Base-by-base conservation (phyloP, 345 rosid genomes). In the Acer negundo region DNA sequence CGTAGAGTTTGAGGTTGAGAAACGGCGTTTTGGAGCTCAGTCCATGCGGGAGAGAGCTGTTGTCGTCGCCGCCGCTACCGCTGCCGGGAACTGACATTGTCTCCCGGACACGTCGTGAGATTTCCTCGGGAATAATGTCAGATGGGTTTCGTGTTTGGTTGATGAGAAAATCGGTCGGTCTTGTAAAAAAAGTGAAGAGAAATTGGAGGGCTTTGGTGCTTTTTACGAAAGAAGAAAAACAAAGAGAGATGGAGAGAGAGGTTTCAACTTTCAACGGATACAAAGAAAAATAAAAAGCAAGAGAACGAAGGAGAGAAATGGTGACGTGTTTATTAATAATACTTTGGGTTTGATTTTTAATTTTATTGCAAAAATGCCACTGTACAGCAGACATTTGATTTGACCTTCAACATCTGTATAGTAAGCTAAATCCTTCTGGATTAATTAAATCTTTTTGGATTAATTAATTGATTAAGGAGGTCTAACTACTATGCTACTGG, bases 1-100 rank as follows among this genome's bases (percentile, higher is more conserved):
- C 72, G 82, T 90, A 88, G 59, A 92, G 86, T 47, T 86, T 91
- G 28, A 94, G 84, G 6, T 82, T 82, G 61, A 93, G 84, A 71
- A 96, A 62, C 19, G 87, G 64, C 6, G 92, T 75, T 70, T 82
- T 85, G 3, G 91, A 80, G 49, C 85, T 62, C 23, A 83, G 72
- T 53, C 84, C 87, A 59, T 84, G 85, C 23, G 79, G 47, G 24
- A 77, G 28, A 4, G 85, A 85, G 70, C 11, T 51, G 59, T 38
- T 42, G 75, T 74, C 4, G 78, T 38, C 28, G 65, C 4, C 13
- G 78, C 7, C 17, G 81, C 78, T 80, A 75, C 4, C 13, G 80
- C 5, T 20, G 80, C 78, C 80, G 77, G 92, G 78, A 51, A 62
- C 88, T 79, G 97, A 80, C 98, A 94, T 91, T 72, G 72, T 78